phyloP scores from a whole-genome alignment of 1,284 basidiomycete species.

The Pyrrhoderma lamaoense region DNA sequence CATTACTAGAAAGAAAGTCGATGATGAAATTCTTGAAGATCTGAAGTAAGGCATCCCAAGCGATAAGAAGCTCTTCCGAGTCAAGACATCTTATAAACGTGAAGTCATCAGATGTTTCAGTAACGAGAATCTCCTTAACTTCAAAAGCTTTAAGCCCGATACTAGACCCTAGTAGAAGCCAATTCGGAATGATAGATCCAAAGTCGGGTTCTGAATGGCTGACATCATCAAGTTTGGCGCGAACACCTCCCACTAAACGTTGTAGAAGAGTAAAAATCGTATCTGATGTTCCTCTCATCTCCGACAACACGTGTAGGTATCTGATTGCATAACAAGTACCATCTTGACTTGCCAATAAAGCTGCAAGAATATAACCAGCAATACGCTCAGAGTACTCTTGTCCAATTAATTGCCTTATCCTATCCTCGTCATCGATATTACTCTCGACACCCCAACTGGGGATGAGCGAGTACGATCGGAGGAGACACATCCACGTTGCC shows the following conservation, averaged over 20 bases:
- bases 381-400: constrained; percentile 11
- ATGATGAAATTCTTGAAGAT: not conserved
- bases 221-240: not conserved
- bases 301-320: too few species aligned
- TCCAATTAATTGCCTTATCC: not conserved
- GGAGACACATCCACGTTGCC: constrained; percentile 14
- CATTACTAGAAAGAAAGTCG: not conserved
- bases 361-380: constrained; percentile 1
- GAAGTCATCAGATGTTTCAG: not conserved
- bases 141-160: not conserved
- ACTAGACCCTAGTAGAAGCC: constrained; percentile 8
- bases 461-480: constrained; percentile 6
- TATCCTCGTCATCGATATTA: not conserved
- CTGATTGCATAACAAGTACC: not conserved
- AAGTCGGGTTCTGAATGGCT: not conserved
- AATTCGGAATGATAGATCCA: not conserved
- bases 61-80: not conserved
- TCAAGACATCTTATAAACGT: not conserved
- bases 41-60: constrained; percentile 8
- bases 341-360: constrained; percentile 1
- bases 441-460: constrained; percentile 3
- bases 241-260: constrained; percentile 5
- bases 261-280: not conserved
- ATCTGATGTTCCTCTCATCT: not conserved
- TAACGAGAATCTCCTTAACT: constrained; percentile 5